Evolutionary conservation across 164 flowering plant genomes (phyloP).

Genomic region (Stephania japonica): DNA sequence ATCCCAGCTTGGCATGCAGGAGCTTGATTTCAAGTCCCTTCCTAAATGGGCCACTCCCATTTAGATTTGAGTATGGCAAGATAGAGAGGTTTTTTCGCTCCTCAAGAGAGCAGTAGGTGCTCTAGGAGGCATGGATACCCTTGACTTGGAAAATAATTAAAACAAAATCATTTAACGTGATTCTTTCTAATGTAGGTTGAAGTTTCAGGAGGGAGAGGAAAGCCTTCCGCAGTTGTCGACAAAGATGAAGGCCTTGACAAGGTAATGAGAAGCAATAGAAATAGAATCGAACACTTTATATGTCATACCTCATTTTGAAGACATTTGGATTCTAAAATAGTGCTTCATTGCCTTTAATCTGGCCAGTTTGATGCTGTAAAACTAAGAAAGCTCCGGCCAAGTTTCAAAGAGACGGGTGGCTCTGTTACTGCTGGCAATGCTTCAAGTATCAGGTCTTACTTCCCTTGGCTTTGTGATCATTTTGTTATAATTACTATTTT

Average conservation of each 20-base stretch:
- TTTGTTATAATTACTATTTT: neutral
- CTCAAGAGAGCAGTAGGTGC: too few relatives aligned
- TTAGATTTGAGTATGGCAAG: too few relatives aligned
- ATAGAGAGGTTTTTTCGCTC: too few relatives aligned
- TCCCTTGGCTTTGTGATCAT: neutral
- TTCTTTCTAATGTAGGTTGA: conserved; percentile 45
- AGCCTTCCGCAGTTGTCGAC: conserved; percentile 16
- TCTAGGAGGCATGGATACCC: too few relatives aligned
- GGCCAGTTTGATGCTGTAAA: conserved; percentile 77
- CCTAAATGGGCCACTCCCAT: too few relatives aligned
- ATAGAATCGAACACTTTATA: neutral
- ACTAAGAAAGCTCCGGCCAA: conserved; percentile 77
- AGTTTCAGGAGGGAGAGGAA: conserved; percentile 67
- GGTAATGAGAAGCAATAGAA: conserved; percentile 2
- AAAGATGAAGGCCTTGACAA: conserved; percentile 14
- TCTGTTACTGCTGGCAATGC: conserved; percentile 98
- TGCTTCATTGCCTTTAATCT: conserved; percentile 2
- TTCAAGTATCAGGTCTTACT: conserved; percentile 70
- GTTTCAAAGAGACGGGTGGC: conserved; percentile 77
- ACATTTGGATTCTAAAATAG: neutral
- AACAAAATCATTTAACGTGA: conserved; percentile 3
- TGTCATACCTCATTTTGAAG: too few relatives aligned
- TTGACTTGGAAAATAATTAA: too few relatives aligned
- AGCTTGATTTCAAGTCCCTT: too few relatives aligned
- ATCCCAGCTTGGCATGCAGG: too few relatives aligned